Base-by-base conservation (phyloP, 2,329 filamentous ascomycete species). In the Colletotrichum viniferum region DNA sequence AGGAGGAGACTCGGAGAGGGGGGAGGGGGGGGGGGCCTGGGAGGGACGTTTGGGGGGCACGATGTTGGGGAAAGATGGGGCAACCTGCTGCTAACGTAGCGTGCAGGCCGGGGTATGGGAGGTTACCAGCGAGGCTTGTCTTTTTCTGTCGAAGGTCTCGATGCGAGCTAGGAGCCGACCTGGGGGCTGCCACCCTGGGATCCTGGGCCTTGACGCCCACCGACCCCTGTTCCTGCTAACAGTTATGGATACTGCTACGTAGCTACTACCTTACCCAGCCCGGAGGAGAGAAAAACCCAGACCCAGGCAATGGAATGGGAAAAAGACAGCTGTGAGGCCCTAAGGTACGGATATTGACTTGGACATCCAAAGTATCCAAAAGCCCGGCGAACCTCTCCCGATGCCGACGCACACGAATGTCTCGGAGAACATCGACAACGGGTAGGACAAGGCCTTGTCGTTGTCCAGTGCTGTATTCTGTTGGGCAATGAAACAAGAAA, bases 31-130 rank as follows among this genome's bases (percentile, higher is more conserved):
- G 52, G n/a, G 38, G 38, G 24, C 36, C 34, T 36, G 34, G 34
- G 36, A 43, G 36, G 36, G 36, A 38, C 36, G 36, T 38, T 38
- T 38, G 28, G 43, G 69, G 69, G 64, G 55, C 43, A 62, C 65
- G 61, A 76, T 74, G 71, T 76, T 76, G 74, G 74, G 71, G 74
- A 76, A 76, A 76, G 74, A 74, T 74, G 74, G 74, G 71, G 71
- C 66, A 68, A 68, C 52, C 26, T 60, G 69, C 72, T 74, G 61
- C 32, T 62, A 72, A 36, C 55, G 62, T 67, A 73, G 73, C 73
- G 69, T 73, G 63, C 52, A 75, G 56, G 69, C 69, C 43, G 73
- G 73, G 73, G 56, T 73, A 67, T 32, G 62, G 62, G 73, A 38
- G 26, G 43, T 48, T 24, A 28, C 60, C 62, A 43, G 26, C 48